These are phyloP conservation scores for Agrostemma githago DNA, from an alignment of 148 eudicot genomes.

Conservation along the genomic window DNA sequence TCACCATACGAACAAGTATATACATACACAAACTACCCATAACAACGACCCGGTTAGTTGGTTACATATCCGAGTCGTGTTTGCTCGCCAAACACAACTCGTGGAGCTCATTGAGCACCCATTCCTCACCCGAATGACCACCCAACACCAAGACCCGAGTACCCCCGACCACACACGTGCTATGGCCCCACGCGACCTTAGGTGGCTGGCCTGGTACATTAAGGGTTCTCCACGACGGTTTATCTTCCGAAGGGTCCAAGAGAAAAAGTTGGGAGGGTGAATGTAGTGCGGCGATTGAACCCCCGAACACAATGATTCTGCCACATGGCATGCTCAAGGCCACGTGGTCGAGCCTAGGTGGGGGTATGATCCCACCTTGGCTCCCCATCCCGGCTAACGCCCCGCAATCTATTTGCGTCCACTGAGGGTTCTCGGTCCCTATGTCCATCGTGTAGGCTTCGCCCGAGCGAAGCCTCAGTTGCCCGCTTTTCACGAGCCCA, in stretches of 20 bases:
- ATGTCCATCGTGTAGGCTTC: slow-evolving; percentile 64
- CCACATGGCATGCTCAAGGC: slow-evolving; percentile 86
- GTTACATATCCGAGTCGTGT: slow-evolving; percentile 47
- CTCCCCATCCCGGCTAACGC: slow-evolving; percentile 46
- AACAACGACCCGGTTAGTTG: slow-evolving; percentile 1
- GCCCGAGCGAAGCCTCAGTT: slow-evolving; percentile 57
- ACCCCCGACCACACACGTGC: slow-evolving; percentile 81
- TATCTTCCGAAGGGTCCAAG: slow-evolving; percentile 71
- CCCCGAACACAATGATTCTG: slow-evolving; percentile 69
- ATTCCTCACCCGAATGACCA: slow-evolving; percentile 82
- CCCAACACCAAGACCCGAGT: slow-evolving; percentile 76
- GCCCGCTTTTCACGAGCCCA: slow-evolving; percentile 71
- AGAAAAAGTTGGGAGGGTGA: slow-evolving; percentile 74
- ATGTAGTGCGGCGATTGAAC: slow-evolving; percentile 71
- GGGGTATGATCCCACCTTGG: slow-evolving; percentile 58
- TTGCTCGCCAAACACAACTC: slow-evolving; percentile 72
- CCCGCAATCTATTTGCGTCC: slow-evolving; percentile 60
- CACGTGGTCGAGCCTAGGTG: slow-evolving; percentile 80
- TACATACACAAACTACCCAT: background rate
- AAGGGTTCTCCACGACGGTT: slow-evolving; percentile 68
- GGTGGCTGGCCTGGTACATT: slow-evolving; percentile 77
- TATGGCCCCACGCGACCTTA: slow-evolving; percentile 83
- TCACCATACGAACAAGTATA: background rate
- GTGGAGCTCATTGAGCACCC: slow-evolving; percentile 71
- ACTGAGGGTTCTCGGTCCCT: slow-evolving; percentile 53